Percentiles rank a stretch among this genome's conserved stretches.
Evolutionary conservation across 1,284 basidiomycete species (phyloP).

Genomic region (Tilletia indica): DNA sequence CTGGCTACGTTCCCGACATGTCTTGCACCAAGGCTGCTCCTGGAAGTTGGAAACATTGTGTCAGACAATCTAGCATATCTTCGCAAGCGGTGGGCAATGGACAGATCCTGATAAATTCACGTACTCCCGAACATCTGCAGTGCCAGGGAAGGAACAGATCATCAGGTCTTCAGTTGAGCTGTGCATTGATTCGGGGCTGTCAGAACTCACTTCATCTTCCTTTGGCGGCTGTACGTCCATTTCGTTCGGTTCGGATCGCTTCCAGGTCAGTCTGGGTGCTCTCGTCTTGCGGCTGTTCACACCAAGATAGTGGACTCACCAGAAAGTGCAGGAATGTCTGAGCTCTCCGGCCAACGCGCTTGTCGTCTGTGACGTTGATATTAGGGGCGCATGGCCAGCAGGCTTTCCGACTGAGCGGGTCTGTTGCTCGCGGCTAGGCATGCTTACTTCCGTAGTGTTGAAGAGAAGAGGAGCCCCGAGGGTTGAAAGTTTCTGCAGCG

Average conservation of each 20-base stretch:
- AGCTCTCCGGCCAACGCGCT: not conserved
- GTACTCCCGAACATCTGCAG: conserved; percentile 4
- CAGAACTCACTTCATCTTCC: conserved; percentile 2
- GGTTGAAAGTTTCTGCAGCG: no score
- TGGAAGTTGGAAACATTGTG: not conserved
- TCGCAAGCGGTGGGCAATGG: no score
- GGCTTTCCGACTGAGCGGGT: no score
- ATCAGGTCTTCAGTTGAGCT: not conserved
- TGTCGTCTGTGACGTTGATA: no score
- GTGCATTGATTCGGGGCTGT: not conserved
- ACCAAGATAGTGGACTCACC: not conserved
- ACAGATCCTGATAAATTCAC: not conserved
- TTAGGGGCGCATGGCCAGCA: no score
- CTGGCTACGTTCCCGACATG: not conserved
- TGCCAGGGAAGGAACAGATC: not conserved
- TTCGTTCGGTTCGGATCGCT: no score
- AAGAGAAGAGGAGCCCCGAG: no score
- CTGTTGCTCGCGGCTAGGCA: no score
- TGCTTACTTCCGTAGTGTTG: no score
- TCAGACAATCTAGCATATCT: no score
- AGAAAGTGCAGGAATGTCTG: not conserved
- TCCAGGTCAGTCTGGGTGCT: no score
- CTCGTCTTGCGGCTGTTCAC: no score
- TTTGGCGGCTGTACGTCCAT: not conserved
- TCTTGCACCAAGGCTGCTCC: conserved; percentile 16